phyloP scores from a whole-genome alignment of 306 rosid species.

The Herpetospermum pedunculosum region DNA sequence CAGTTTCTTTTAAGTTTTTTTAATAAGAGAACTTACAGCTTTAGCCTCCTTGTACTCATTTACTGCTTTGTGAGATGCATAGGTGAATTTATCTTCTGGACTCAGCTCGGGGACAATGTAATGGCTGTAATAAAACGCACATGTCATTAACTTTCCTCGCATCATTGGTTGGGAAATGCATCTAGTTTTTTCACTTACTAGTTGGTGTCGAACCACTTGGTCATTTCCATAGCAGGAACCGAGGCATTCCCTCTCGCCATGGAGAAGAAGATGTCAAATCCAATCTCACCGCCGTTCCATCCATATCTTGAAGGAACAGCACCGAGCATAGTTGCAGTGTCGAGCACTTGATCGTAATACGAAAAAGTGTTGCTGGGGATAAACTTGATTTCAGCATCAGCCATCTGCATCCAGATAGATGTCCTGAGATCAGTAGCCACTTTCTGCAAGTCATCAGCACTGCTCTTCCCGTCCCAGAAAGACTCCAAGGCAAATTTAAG shows the following conservation, averaged over 20 bases:
- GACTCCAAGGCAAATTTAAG: conserved; percentile 70
- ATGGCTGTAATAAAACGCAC: conserved; percentile 34
- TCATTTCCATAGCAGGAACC: conserved; percentile 86
- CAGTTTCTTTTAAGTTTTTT: neutral
- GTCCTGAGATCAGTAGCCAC: conserved; percentile 50
- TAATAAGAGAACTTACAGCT: conserved; percentile 34
- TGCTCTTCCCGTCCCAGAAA: conserved; percentile 80
- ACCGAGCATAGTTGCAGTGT: conserved; percentile 77
- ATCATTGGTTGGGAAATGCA: conserved; percentile 10
- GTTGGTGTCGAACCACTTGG: conserved; percentile 90
- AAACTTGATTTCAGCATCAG: conserved; percentile 47
- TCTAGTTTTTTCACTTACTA: conserved; percentile 30
- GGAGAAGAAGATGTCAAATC: conserved; percentile 65
- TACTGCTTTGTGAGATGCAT: conserved; percentile 81
- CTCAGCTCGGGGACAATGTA: conserved; percentile 81
- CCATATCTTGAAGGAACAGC: conserved; percentile 70
- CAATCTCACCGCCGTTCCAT: conserved; percentile 63
- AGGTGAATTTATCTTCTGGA: conserved; percentile 61
- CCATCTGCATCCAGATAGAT: conserved; percentile 83
- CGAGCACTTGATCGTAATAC: conserved; percentile 75
- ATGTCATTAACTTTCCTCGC: neutral
- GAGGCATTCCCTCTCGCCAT: conserved; percentile 78
- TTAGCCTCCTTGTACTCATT: conserved; percentile 77
- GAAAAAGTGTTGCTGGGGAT: conserved; percentile 86
- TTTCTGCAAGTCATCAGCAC: conserved; percentile 48